A percentile compares a stretch with the other conserved stretches of the same genome.
Conservation (phyloP, 2,329 filamentous ascomycete genomes). For the Thelonectria olida region DNA sequence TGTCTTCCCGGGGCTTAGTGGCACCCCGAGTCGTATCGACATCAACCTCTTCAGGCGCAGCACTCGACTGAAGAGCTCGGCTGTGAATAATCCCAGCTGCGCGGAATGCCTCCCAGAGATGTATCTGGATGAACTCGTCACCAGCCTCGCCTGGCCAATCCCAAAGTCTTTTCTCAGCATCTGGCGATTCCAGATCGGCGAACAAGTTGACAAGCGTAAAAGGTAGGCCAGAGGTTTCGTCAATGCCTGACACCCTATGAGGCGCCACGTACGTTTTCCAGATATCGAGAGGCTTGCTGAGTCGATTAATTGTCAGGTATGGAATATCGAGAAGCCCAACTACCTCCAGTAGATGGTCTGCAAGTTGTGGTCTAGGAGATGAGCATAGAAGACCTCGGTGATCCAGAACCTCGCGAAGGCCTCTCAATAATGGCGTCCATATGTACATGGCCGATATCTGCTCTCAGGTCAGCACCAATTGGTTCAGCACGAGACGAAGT, state of each 20-base stretch:
- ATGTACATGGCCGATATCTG: constrained; percentile 13
- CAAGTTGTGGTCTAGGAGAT: neutral
- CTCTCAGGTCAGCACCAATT: neutral
- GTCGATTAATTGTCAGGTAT: constrained; percentile 6
- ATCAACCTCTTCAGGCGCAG: neutral
- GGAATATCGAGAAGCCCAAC: constrained; percentile 12
- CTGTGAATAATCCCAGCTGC: constrained; percentile 8
- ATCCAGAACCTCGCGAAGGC: constrained; percentile 1
- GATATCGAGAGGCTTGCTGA: constrained; percentile 4
- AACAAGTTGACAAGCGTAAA: constrained; percentile 13
- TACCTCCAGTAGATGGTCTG: constrained; percentile 7
- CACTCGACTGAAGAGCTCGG: neutral
- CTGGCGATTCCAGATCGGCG: constrained; percentile 1
- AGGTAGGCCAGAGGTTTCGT: constrained; percentile 12
- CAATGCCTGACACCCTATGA: neutral
- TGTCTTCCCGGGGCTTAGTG: neutral
- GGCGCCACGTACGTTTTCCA: constrained; percentile 6
- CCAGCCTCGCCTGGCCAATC: constrained; percentile 10
- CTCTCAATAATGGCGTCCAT: constrained; percentile 13
- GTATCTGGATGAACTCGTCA: constrained; percentile 8
- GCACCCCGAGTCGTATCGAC: too few relatives aligned
- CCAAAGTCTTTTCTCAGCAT: neutral
- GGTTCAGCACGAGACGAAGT: neutral
- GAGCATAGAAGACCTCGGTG: neutral
- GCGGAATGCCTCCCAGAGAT: constrained; percentile 16